Base-by-base conservation (phyloP, 345 rosid genomes). In the Brassica cretica region DNA sequence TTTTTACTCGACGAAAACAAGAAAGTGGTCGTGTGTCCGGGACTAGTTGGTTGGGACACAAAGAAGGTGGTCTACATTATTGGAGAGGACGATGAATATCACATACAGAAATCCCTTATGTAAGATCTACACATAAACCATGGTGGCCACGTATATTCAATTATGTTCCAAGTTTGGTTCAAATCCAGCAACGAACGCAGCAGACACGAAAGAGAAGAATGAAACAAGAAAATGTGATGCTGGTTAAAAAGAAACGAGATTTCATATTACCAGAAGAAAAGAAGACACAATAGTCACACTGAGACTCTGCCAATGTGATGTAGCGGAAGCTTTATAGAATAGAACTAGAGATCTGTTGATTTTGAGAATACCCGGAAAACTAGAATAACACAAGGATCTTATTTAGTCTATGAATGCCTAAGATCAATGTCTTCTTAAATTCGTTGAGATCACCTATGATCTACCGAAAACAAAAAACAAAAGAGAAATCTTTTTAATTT, bases 81-180 rank as follows among this genome's bases (percentile, higher is more conserved):
- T 37, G 70, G 70, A 66, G 70, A 66, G 9, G 16, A 39, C 11
- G 14, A 64, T 16, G 51, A 18, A 18, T 16, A 35, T 32, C 19
- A 7, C 69, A n/a, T n/a, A 66, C 9, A 37, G 29, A 35, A 37
- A 18, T 19, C 14, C 9, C 9, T 37, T 66, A 5, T 37, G 21
- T 0, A 2, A 32, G 14, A 5, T 6, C 11, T 63, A n/a, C 21
- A 63, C 24, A 19, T 1, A 5, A 10, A 59, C 19, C 29, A 18
- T 8, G 12, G 27, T 11, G 1, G 61, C 32, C 70, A 19, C 11
- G 1, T 19, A 39, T 39, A 1, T 37, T 39, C 30, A 66, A 19
- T 39, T 66, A 37, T 39, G 70, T 39, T 11, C 70, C 55, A 39
- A 37, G 55, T 66, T 19, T 66, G 32, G 70, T 66, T 66, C 55